Evolutionary conservation across 2,329 filamentous ascomycete species (phyloP), one percentile per base, ranked within the genome.

Genomic region (Diaporthe amygdali): DNA sequence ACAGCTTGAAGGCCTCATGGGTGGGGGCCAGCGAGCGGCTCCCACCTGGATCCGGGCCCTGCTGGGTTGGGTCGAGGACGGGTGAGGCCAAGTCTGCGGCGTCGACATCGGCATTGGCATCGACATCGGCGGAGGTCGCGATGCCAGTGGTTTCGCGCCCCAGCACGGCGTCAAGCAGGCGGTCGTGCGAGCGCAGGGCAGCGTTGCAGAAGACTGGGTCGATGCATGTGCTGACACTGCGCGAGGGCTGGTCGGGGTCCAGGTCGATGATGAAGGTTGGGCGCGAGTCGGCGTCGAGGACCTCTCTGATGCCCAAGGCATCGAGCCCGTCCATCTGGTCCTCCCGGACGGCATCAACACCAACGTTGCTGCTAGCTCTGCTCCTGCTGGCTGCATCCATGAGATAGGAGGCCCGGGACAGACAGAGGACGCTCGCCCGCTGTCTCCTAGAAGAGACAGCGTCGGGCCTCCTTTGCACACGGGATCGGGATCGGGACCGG

Each of bases 231-330:
- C 74, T 49, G 20, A 71, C 73, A 39, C 70, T 69, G 37, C 72
- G 70, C 25, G 71, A 54, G 20, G 73, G 68, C n/a, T 76, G 74
- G 37, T 82, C 81, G 0, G 81, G 81, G 61, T 82, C 81, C 8
- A 82, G 78, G 46, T 82, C 81, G 7, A 82, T 74, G 34, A 82
- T 76, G 72, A 82, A 82, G 15, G 80, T 82, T 3, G 81, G 81
- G 9, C 81, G 78, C 0, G 81, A 80, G 63, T 82, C 81, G 37
- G 79, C 78, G 39, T 82, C 77, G 17, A 82, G 75, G 37, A 82
- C 69, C n/a, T 82, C 79, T 51, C 71, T 73, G 52, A 80, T 73
- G 54, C 51, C 56, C 12, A 78, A 69, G 34, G 71, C 41, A 61
- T 74, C 71, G 39, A 78, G 73, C 46, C 77, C 76, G 25, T 68